Evolutionary conservation across 306 rosid species (phyloP), one percentile per base, ranked within the genome.

Genomic region (Adenanthera pavonina): DNA sequence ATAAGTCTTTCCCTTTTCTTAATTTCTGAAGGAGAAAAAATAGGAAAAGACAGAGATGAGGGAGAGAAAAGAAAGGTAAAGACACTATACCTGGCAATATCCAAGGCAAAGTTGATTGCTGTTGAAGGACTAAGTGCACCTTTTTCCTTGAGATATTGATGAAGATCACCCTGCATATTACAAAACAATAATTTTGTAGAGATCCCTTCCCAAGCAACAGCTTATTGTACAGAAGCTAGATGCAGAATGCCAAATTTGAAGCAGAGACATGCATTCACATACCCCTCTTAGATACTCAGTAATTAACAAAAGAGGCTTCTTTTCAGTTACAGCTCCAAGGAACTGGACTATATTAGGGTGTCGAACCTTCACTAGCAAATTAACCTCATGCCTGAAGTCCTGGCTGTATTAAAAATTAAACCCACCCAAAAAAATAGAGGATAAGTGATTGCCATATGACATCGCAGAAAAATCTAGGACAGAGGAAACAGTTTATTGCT

Each of bases 281-380:
- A 93, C 99, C 97, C 99, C 99, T 89, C 92, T 88, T 78, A 96
- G 90, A 87, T 92, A 96, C 88, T 96, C 99, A 2, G 97, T 96
- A 74, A 96, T 85, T 85, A 96, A 77, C 99, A 96, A 92, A 59
- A 96, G 94, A 61, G 99, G 99, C 81, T 91, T 96, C 86, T 89
- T 92, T 48, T 96, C 98, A 0, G 99, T 96, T 81, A 96, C 99
- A 84, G 99, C 99, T 86, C 99, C 99, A 83, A 96, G 99, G 84
- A 96, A 96, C 86, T 96, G 99, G 79, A 96, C 99, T 68, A 96
- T 89, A 80, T 96, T 96, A 44, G 99, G 99, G 77, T 96, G 99
- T 74, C 98, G 98, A 85, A 96, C 94, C 94, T 96, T 96, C 93
- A 96, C 98, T 47, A 96, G 88, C 91, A 96, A 88, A 83, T 84